Base-by-base conservation (phyloP, 2,329 filamentous ascomycete genomes). In the Scortechinia acanthostroma region DNA sequence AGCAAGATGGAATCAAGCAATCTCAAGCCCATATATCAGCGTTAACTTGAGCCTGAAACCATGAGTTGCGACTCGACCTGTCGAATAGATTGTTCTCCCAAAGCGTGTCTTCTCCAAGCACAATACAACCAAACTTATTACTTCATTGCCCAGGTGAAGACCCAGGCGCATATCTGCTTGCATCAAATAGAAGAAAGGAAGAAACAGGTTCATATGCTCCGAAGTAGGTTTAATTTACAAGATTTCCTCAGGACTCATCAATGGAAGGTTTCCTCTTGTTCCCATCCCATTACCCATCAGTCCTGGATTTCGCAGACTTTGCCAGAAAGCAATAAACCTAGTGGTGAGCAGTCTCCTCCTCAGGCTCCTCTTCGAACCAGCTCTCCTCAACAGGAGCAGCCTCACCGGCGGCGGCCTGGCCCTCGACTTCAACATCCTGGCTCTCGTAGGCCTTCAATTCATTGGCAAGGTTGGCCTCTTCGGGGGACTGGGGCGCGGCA, bases 361-460 rank as follows among this genome's bases (percentile, higher is more conserved):
- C 35, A 13, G 14, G 14, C 65, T 78, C 71, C 62, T 83, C 77
- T 63, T 80, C 80, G 55, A 84, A 82, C 79, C 81, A 86, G 60
- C 64, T 47, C 16, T 55, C 52, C 46, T 59, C 60, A 21, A 63
- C 61, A 19, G 35, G 35, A 19, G 69, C 69, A 46, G 69, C 71
- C 59, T 73, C 70, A 49, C 70, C 73, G 46, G 62, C 64, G 50
- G 70, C 68, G 44, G 72, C 66, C 59, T 79, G 71, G 48, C 83
- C 83, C 66, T 87, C 83, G 53, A 87, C 72, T 58, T 88, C 84
- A 43, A 86, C 82, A 50, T 74, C 68, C 65, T 83, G 79, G 54
- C 72, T 69, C 69, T 88, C 83, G 69, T 88, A 88, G 51, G 76
- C 72, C 64, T 82, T 77, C 61, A 88, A 65, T 54, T 86, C 80